Percentiles rank a stretch among this genome's conserved stretches.
Conservation (phyloP, 129 eudicot genomes). For the Flaveria sonorensis region DNA sequence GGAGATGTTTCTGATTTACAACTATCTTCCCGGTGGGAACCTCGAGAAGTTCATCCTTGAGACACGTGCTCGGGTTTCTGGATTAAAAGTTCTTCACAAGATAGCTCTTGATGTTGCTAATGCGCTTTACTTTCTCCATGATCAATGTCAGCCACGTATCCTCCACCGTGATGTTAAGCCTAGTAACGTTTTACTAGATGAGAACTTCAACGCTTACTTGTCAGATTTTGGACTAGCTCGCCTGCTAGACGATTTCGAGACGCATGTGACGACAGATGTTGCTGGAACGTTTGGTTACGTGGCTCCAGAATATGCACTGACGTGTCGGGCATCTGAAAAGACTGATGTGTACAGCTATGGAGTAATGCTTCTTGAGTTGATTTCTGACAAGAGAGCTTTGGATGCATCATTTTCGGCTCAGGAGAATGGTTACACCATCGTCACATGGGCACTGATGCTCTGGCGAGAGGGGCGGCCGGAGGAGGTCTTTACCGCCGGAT, state of each 20-base stretch:
- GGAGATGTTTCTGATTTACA: conserved; percentile 73
- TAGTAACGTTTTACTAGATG: conserved; percentile 59
- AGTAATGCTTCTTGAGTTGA: conserved; percentile 54
- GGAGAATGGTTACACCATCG: conserved; percentile 61
- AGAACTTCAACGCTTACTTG: conserved; percentile 56
- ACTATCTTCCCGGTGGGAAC: conserved; percentile 72
- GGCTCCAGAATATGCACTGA: conserved; percentile 64
- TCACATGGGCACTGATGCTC: conserved; percentile 54
- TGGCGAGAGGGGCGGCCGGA: conserved; percentile 42
- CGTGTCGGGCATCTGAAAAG: conserved; percentile 61
- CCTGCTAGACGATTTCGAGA: conserved; percentile 56
- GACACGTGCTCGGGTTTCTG: conserved; percentile 32
- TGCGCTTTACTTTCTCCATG: conserved; percentile 56
- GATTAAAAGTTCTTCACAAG: conserved; percentile 48
- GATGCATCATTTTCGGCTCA: conserved; percentile 57
- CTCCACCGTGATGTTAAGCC: conserved; percentile 67
- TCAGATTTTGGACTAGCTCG: conserved; percentile 65
- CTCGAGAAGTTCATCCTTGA: conserved; percentile 55
- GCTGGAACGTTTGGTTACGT: conserved; percentile 71
- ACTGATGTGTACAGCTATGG: conserved; percentile 64
- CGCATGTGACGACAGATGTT: conserved; percentile 62
- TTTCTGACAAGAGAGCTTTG: conserved; percentile 57
- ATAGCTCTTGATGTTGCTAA: conserved; percentile 50
- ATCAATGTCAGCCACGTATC: conserved; percentile 53
- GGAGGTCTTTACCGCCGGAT: conserved; percentile 49